Evolutionary conservation across 2,329 filamentous ascomycete species (phyloP).

Genomic region (Claviceps humidiphila): DNA sequence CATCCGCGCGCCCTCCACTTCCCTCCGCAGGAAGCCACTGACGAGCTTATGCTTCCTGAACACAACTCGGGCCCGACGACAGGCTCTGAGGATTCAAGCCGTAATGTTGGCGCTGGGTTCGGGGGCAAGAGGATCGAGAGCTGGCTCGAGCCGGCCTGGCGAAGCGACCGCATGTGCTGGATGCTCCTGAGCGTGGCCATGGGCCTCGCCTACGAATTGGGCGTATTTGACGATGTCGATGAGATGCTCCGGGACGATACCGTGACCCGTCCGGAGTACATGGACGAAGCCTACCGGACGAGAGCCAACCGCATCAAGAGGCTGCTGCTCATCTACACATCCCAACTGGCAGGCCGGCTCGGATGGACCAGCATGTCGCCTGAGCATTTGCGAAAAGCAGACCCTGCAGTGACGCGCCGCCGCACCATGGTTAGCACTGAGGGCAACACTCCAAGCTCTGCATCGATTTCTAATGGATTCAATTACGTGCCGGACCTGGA

Average conservation of each 20-base stretch:
- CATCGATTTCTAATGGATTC: slow-evolving; percentile 41
- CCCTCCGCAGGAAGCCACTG: slow-evolving; percentile 63
- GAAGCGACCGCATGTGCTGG: slow-evolving; percentile 93
- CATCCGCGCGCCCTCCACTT: slow-evolving; percentile 91
- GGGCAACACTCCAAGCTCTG: slow-evolving; percentile 45
- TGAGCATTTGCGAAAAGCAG: slow-evolving; percentile 44
- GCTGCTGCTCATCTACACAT: slow-evolving; percentile 79
- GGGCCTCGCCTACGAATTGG: slow-evolving; percentile 82
- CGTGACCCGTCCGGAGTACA: slow-evolving; percentile 50
- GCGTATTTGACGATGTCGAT: slow-evolving; percentile 85
- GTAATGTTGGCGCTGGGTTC: slow-evolving; percentile 38
- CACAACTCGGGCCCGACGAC: slow-evolving; percentile 35
- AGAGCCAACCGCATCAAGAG: slow-evolving; percentile 73
- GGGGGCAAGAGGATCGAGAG: slow-evolving; percentile 80
- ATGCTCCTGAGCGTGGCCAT: slow-evolving; percentile 89
- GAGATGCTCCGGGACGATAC: slow-evolving; percentile 48
- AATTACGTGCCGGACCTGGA: slow-evolving; percentile 55
- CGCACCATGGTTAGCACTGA: slow-evolving; percentile 35
- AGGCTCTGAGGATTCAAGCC: slow-evolving; percentile 22
- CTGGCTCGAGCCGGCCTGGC: slow-evolving; percentile 93
- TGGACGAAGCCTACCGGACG: slow-evolving; percentile 64
- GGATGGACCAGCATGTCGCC: slow-evolving; percentile 93
- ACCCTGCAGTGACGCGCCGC: slow-evolving; percentile 40
- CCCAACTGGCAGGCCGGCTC: slow-evolving; percentile 82
- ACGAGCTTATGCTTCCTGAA: slow-evolving; percentile 52